A percentile compares a stretch with the other conserved stretches of the same genome.
phyloP scores from a whole-genome alignment of 345 rosid genomes.

The Kernera saxatilis region DNA sequence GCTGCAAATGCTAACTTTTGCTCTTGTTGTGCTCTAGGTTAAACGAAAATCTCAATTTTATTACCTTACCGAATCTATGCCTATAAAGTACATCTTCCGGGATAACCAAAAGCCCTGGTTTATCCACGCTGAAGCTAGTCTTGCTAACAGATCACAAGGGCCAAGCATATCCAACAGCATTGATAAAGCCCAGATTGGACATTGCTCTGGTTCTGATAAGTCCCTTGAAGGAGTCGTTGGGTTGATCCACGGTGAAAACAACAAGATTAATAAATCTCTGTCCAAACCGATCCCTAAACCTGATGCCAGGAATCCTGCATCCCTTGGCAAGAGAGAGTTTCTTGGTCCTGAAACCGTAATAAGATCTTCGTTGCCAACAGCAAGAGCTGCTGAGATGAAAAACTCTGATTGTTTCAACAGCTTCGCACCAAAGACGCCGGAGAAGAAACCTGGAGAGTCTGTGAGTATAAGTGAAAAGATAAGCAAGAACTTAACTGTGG shows the following conservation, averaged over 20 bases:
- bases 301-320: background rate
- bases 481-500: constrained; percentile 19
- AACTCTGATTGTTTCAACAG: background rate
- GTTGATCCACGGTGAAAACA: background rate
- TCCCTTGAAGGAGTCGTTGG: background rate
- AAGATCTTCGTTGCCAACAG: background rate
- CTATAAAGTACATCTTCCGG: constrained; percentile 12
- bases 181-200: background rate
- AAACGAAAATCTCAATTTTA: constrained; percentile 18
- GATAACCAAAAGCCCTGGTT: constrained; percentile 23
- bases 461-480: background rate
- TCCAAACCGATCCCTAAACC: background rate
- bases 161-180: constrained; percentile 7
- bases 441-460: background rate
- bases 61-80: constrained; percentile 14
- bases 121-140: constrained; percentile 23
- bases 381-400: constrained; percentile 1
- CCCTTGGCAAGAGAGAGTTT: constrained; percentile 10
- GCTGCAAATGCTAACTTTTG: background rate
- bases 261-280: background rate
- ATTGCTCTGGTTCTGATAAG: background rate
- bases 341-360: constrained; percentile 1
- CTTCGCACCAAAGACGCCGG: background rate
- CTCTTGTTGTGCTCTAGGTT: constrained; percentile 5
- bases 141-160: constrained; percentile 4